Evolutionary conservation across 768 basidiomycete species (phyloP), one percentile per base, ranked within the genome.

Genomic region (Pleurotus salmoneostramineus): DNA sequence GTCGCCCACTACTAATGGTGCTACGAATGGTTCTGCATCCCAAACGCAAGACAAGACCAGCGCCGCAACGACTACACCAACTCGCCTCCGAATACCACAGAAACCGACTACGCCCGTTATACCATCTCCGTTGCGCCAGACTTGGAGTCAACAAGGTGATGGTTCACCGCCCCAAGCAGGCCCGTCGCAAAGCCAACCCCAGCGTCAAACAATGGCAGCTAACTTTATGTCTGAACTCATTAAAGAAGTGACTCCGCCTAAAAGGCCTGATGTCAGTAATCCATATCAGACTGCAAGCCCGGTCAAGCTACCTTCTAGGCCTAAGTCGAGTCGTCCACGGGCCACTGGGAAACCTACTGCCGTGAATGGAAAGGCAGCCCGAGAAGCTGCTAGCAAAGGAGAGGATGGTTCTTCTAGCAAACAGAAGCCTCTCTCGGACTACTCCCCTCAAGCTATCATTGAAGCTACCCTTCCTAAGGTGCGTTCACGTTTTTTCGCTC

Each of bases 401-500:
- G 62, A 64, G 49, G 37, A 66, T 58, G 56, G 50, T 61, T 14
- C 34, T 5, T 42, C 50, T 31, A 57, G 56, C 57, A 69, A 68
- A 56, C 60, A 70, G 52, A 72, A 71, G 59, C 40, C 52, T n/a
- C 52, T 55, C 8, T 56, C 59, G 10, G 68, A 72, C 54, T 66
- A 70, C 50, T 82, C 84, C 36, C 80, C 85, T 1, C 87, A 88
- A 61, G 83, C 82, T 37, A 86, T 89, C 50, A 87, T 92, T 46
- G 88, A 90, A 70, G 88, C 89, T 2, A 91, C 89, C 1, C 65
- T 91, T 10, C 90, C 90, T 11, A 89, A 84, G 78, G 85, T 84
- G 58, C 58, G 79, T 69, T 12, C 35, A 27, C 42, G 3, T 42
- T 43, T 57, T 15, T 56, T 57, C n/a, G 40, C 12, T 11, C 3